Evolutionary conservation across 2,329 filamentous ascomycete species (phyloP).

Genomic region (Fusarium setosum): DNA sequence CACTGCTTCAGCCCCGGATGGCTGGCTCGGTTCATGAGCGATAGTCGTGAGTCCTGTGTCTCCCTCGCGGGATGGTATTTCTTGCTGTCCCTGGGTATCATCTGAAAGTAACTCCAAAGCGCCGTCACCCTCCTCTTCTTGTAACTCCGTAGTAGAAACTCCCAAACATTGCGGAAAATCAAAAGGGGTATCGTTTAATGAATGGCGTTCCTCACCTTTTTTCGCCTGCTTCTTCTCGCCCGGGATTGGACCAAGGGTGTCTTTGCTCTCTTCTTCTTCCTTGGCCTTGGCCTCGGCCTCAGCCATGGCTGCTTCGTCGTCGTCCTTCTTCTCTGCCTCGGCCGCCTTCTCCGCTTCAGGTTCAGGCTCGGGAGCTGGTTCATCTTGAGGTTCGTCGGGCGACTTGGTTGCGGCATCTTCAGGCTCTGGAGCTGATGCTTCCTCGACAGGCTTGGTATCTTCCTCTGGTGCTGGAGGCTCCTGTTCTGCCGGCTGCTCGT

Average conservation of each 20-base stretch:
- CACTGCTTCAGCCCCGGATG: constrained; percentile 16
- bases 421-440: constrained; percentile 25
- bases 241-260: constrained; percentile 53
- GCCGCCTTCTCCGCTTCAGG: constrained; percentile 29
- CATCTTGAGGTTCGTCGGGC: constrained; percentile 28
- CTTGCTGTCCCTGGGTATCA: constrained; percentile 39
- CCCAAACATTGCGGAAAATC: constrained; percentile 47
- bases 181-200: constrained; percentile 53
- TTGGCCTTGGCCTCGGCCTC: constrained; percentile 36
- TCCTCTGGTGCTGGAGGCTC: constrained; percentile 27
- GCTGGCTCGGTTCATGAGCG: constrained; percentile 22
- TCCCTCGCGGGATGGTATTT: constrained; percentile 32
- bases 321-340: constrained; percentile 29
- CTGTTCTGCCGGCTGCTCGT: constrained; percentile 18
- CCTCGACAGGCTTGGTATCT: constrained; percentile 27
- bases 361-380: constrained; percentile 31
- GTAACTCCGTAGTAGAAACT: constrained; percentile 42
- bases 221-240: constrained; percentile 49
- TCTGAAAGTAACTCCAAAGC: constrained; percentile 45
- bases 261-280: constrained; percentile 52
- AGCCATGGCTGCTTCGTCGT: constrained; percentile 18
- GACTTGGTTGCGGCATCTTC: constrained; percentile 29
- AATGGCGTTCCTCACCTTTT: constrained; percentile 58
- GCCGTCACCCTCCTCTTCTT: constrained; percentile 40
- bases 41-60: constrained; percentile 38